Base-by-base conservation (phyloP, 305 asterid species). In the Monarda citriodora region DNA sequence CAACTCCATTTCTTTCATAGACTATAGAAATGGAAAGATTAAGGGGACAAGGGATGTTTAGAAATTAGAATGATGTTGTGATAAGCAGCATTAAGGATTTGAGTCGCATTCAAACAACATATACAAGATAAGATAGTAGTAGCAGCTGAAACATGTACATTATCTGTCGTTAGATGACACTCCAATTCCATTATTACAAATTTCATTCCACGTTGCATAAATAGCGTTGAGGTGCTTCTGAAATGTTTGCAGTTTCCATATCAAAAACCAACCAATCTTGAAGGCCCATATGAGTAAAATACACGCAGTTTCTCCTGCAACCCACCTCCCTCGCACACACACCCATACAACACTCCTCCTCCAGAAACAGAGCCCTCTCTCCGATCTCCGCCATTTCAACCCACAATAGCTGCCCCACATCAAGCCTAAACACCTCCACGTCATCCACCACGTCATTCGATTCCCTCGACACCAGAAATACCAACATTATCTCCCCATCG, bases 401-500 rank as follows among this genome's bases (percentile, higher is more conserved):
- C 86, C 77, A 77, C 54, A 48, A 34, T 6, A 81, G 71, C 56
- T 49, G 62, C 7, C 31, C 14, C n/a, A 64, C 26, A 34, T 81
- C 69, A 44, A 79, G 84, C 60, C 61, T 60, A 48, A 60, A 65
- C 50, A 83, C 82, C 72, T 84, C 78, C 11, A 69, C 79, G 38
- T 73, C 75, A 46, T 81, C 86, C 23, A 81, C 77, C 5, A 17
- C 9, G 59, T 13, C 54, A 12, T 58, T 56, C 0, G 74, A 72
- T 62, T 65, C 74, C 63, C 71, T 76, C 2, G 79, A 79, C 12
- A 72, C 51, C 8, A 74, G 70, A 26, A 84, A 79, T 20, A 73
- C 69, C 64, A 79, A 8, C 71, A 81, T 45, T n/a, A 84, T 72
- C 31, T 77, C 84, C 16, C 82, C 84, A 40, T 71, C 36, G n/a